These are phyloP conservation scores for Candida sonorensis DNA, from an alignment of 805 yeast species.

Conservation along the genomic window DNA sequence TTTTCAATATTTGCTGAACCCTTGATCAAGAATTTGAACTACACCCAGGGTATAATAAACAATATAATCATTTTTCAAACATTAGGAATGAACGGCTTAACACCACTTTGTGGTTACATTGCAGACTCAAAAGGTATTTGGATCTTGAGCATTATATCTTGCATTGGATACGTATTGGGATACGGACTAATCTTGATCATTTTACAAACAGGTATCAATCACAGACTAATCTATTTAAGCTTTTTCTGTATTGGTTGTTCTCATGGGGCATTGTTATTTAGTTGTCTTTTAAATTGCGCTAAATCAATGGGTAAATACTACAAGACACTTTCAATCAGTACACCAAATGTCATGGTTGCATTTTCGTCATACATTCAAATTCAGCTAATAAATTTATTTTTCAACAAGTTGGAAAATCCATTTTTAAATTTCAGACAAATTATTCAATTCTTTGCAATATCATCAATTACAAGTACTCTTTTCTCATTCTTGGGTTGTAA, in stretches of 20 bases:
- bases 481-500: constrained; percentile 23
- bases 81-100: constrained; percentile 74
- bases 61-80: constrained; percentile 67
- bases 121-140: constrained; percentile 82
- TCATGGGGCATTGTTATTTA: constrained; percentile 61
- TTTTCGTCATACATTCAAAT: constrained; percentile 27
- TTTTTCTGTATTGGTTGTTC: constrained; percentile 63
- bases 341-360: constrained; percentile 50
- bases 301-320: constrained; percentile 59
- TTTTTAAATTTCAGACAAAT: constrained; percentile 14
- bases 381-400: constrained; percentile 15
- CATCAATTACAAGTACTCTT: constrained; percentile 12
- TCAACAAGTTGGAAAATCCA: constrained; percentile 12
- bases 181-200: constrained; percentile 44
- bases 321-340: constrained; percentile 74
- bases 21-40: constrained; percentile 49
- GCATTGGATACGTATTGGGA: constrained; percentile 58
- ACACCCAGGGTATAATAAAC: constrained; percentile 60
- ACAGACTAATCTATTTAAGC: constrained; percentile 35
- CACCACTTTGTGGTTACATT: constrained; percentile 74
- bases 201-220: constrained; percentile 25
- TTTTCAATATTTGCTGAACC: constrained; percentile 65
- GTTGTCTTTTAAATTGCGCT: constrained; percentile 72
- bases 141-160: constrained; percentile 53
- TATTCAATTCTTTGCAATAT: constrained; percentile 16